A percentile compares a stretch with the other conserved stretches of the same genome.
Conservation (phyloP, 2,329 filamentous ascomycete genomes). For the Coniochaeta sp. region DNA sequence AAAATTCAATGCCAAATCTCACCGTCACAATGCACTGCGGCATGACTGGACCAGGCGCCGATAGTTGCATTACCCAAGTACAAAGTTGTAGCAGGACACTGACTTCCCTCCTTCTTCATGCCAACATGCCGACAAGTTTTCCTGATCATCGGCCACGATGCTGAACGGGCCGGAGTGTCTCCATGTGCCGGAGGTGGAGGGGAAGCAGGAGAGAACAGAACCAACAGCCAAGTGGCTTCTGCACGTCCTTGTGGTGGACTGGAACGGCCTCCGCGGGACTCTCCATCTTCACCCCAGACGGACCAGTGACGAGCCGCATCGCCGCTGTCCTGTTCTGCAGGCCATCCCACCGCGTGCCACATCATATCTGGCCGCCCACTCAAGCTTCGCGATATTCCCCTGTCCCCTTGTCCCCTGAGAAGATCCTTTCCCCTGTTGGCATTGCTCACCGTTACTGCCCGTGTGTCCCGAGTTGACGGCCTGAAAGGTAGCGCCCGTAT, state of each 20-base stretch:
- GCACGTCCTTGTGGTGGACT: not conserved
- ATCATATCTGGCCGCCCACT: not conserved
- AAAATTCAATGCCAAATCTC: not conserved
- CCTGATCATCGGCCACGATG: not conserved
- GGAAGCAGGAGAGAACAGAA: not conserved
- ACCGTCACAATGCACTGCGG: not conserved
- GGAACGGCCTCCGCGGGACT: not conserved
- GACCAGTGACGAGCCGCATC: not conserved
- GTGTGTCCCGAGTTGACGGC: not conserved
- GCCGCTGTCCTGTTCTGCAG: not conserved
- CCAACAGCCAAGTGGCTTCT: not conserved
- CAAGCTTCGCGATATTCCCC: not conserved
- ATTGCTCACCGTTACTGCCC: not conserved
- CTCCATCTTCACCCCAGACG: not conserved
- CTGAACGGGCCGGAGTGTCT: not conserved
- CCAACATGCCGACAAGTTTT: not conserved
- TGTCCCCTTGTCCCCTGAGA: not conserved
- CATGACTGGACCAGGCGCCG: not conserved
- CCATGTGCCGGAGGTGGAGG: not conserved
- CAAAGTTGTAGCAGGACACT: not conserved
- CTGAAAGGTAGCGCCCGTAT: conserved; percentile 13
- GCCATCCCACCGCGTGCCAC: conserved; percentile 1
- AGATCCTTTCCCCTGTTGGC: not conserved
- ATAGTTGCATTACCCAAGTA: not conserved
- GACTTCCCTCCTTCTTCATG: not conserved